Percentiles rank a stretch among this genome's conserved stretches.
Evolutionary conservation across 1,139 yeast genomes (phyloP).

Genomic region (Pichia sp.): DNA sequence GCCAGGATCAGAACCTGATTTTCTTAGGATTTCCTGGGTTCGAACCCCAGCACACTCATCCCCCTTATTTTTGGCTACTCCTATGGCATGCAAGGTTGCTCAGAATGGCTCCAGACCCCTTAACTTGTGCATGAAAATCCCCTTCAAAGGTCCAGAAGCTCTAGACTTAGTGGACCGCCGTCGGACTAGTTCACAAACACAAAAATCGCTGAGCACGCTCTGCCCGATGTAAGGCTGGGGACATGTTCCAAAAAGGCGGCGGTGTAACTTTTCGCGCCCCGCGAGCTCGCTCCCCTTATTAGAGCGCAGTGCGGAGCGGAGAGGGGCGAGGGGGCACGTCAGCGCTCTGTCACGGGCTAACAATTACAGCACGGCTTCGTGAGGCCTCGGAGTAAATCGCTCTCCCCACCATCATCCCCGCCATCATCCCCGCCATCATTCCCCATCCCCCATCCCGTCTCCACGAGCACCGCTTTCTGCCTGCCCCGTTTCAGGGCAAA

Average conservation of each 20-base stretch:
- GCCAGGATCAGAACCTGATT: slow-evolving; percentile 27
- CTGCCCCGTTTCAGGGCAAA: neutral
- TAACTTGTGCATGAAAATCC: neutral
- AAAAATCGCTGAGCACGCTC: neutral
- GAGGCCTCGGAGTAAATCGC: neutral
- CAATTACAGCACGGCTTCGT: neutral
- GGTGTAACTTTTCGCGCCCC: neutral
- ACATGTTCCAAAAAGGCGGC: neutral
- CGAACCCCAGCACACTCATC: slow-evolving; percentile 26
- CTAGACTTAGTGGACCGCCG: neutral
- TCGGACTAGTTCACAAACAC: neutral
- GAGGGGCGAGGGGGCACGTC: neutral
- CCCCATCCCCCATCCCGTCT: too few species aligned
- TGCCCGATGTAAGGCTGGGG: neutral
- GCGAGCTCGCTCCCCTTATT: too few species aligned
- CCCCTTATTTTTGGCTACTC: slow-evolving; percentile 6
- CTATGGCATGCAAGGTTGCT: too few species aligned
- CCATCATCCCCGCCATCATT: neutral
- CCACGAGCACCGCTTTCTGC: neutral
- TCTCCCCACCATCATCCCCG: neutral
- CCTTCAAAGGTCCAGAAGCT: neutral
- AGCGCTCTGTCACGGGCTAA: neutral
- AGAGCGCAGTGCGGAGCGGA: neutral
- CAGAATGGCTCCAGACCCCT: too few species aligned
- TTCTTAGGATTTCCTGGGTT: slow-evolving; percentile 26